Base-by-base conservation (phyloP, 306 rosid genomes). In the Fragaria ananassa region DNA sequence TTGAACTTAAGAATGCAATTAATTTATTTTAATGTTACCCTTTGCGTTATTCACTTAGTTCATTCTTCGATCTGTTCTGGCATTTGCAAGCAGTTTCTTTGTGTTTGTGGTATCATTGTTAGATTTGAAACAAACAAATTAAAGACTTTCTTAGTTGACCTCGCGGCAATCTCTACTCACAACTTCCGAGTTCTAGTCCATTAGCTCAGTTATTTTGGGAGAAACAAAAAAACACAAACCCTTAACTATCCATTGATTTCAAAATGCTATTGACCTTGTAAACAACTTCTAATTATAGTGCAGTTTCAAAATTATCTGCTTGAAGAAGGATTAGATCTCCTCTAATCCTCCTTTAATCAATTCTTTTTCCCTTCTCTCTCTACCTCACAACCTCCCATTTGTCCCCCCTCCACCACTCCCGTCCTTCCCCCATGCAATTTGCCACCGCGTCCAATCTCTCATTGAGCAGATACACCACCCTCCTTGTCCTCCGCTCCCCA, bases 401-500 rank as follows among this genome's bases (percentile, higher is more conserved):
- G 80, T 13, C 76, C 67, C 78, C 80, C 15, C n/a, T 41, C 5
- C 14, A 21, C 39, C 74, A 21, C 73, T 15, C 37, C 37, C 44
- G 62, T 70, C 42, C 46, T 34, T 41, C 18, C 76, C 42, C 81
- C 74, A 57, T 74, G 81, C 87, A 67, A 56, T 17, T 74, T 74
- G 68, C 86, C 82, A 80, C 41, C n/a, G 57, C 74, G 25, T 23
- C 64, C 57, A 12, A 15, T 63, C 79, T 70, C 82, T 71, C 71
- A 57, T 46, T 18, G 46, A 8, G 34, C 76, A 2, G 66, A 65
- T 39, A 21, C 63, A 46, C 75, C 68, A 54, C 77, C 41, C 74
- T 72, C 5, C 77, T 10, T 56, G 50, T 67, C 79, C 13, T 27
- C 78, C 87, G 84, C 90, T 86, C 87, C 86, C 83, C 93, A 86